phyloP scores from a whole-genome alignment of 768 basidiomycete species.

The Boletellus emodensis region DNA sequence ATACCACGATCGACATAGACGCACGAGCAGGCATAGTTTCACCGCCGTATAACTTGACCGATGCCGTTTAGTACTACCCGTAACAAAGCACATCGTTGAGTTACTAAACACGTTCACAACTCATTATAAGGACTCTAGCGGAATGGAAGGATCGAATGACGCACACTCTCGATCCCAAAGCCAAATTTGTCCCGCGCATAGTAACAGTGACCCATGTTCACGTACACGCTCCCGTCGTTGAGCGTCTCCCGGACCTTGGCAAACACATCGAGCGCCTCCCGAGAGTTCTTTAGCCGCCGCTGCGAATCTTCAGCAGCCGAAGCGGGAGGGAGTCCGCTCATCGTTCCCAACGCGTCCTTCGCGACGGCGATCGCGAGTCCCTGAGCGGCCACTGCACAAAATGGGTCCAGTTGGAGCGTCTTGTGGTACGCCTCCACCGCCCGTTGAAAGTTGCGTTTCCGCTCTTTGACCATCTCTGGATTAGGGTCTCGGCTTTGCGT shows the following conservation, averaged over 20 bases:
- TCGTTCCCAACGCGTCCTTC: conserved; percentile 78
- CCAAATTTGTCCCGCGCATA: conserved; percentile 93
- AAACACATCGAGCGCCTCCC: conserved; percentile 87
- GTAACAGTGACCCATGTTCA: conserved; percentile 97
- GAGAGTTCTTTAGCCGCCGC: conserved; percentile 64
- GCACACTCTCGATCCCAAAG: conserved; percentile 90
- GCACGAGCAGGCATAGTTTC: conserved; percentile 77
- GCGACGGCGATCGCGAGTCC: conserved; percentile 92
- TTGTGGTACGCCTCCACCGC: conserved; percentile 92
- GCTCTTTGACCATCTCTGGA: conserved; percentile 51
- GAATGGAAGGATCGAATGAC: conserved; percentile 24
- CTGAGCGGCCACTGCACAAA: conserved; percentile 91
- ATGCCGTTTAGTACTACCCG: conserved; percentile 86
- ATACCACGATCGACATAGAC: conserved; percentile 91
- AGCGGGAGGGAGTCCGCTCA: conserved; percentile 49
- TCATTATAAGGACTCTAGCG: too few species aligned
- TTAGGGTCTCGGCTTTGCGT: conserved; percentile 70
- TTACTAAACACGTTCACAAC: too few species aligned
- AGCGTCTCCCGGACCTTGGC: conserved; percentile 87
- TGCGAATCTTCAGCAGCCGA: conserved; percentile 59
- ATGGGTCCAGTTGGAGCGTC: conserved; percentile 77
- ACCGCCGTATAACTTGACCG: conserved; percentile 67
- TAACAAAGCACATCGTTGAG: too few species aligned
- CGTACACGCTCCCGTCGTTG: conserved; percentile 78
- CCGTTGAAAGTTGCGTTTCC: conserved; percentile 71